Conservation (phyloP, 2,329 filamentous ascomycete species). For the Colletotrichum sp. region DNA sequence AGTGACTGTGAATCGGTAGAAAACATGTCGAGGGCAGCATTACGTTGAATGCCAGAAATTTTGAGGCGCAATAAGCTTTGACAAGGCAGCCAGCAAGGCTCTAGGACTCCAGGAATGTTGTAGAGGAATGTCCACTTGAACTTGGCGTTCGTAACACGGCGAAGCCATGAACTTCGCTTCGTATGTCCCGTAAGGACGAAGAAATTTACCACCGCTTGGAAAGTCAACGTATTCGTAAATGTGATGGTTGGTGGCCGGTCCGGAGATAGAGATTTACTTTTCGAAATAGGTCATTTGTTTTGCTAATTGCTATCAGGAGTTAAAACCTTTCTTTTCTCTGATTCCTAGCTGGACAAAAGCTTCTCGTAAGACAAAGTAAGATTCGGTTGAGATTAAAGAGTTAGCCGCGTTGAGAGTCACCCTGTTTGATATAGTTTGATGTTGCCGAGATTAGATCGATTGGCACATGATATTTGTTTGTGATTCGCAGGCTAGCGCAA, state of each 20-base stretch:
- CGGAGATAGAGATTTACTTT: fast-evolving
- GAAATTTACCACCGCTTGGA: fast-evolving
- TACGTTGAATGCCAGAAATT: too few relatives aligned
- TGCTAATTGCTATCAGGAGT: not conserved
- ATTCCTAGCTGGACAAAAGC: too few relatives aligned
- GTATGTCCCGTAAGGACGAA: not conserved
- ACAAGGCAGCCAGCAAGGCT: not conserved
- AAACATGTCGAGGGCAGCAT: too few relatives aligned
- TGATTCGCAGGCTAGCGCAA: not conserved
- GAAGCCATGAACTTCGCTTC: not conserved
- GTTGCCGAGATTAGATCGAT: too few relatives aligned
- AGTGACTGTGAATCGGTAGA: too few relatives aligned
- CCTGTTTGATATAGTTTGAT: fast-evolving
- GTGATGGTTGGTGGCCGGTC: not conserved
- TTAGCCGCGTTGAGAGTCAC: too few relatives aligned
- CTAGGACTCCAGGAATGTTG: not conserved
- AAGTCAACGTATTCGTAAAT: not conserved
- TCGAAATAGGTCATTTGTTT: not conserved
- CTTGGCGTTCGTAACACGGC: not conserved
- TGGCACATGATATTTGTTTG: too few relatives aligned
- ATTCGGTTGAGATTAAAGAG: too few relatives aligned
- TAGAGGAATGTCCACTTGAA: not conserved
- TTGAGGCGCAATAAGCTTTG: not conserved
- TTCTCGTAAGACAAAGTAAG: too few relatives aligned
- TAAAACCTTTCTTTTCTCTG: fast-evolving